Evolutionary conservation across 257 asterid species (phyloP), one percentile per base, ranked within the genome.

Genomic region (Galeopsis tetrahit): DNA sequence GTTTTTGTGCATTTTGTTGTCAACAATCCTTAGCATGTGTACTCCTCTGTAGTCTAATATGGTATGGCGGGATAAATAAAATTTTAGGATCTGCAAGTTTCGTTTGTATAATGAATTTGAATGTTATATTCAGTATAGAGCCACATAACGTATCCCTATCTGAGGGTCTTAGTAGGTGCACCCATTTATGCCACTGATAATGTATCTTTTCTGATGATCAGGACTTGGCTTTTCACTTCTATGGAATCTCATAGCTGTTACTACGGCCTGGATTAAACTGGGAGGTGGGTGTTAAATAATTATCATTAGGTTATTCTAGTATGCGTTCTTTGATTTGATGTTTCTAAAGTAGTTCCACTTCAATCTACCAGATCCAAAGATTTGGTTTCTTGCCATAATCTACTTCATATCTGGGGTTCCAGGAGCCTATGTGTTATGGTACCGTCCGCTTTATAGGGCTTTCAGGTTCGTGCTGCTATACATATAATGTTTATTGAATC

Each of bases 321-420:
- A 9, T 5, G 52, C 15, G 35, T 34, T 74, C 71, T 77, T 7
- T 31, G 1, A 11, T 28, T 44, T 61, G 36, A 32, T 73, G 48
- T 66, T 31, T 63, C 76, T 75, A 46, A 74, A 58, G 73, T 68
- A 76, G 66, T 78, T 77, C 43, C 46, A 10, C 64, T 77, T 77
- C 38, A 46, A 10, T 75, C 38, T 62, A 8, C 52, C 58, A 85
- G 90, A 74, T 74, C 61, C 82, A 40, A 75, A 65, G 76, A 81
- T 92, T 81, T 92, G 99, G 98, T 89, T 95, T 82, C 96, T 95
- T 81, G 88, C 98, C 9, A 77, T 95, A 64, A 95, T 92, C 82
- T 95, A 92, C 94, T 88, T 95, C 81, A 87, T 95, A 81, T 56
- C 97, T 17, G 99, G 95, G 59, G 96, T 95, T 74, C 99, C 99